Percentiles rank a stretch among this genome's conserved stretches.
Conservation (phyloP, 345 rosid species). For the Acer negundo region DNA sequence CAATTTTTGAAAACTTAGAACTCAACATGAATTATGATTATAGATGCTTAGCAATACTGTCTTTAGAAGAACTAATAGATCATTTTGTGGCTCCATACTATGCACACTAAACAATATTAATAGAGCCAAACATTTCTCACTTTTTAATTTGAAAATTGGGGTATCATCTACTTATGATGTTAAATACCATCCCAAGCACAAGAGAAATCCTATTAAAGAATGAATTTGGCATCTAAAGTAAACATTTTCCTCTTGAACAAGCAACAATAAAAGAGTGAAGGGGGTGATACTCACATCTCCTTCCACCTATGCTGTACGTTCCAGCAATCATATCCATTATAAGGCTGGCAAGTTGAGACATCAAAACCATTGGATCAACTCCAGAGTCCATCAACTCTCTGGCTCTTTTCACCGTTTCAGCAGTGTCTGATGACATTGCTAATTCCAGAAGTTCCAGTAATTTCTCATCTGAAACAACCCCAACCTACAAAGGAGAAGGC, state of each 20-base stretch:
- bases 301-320: conserved; percentile 65
- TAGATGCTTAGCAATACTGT: neutral
- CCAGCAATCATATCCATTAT: conserved; percentile 98
- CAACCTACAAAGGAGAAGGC: conserved; percentile 55
- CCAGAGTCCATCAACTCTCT: conserved; percentile 95
- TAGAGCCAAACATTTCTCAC: neutral
- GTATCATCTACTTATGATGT: neutral
- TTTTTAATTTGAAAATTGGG: neutral
- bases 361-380: conserved; percentile 86
- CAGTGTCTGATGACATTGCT: conserved; percentile 94
- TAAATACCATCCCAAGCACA: neutral
- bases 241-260: neutral
- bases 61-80: neutral
- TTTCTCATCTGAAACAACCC: conserved; percentile 94
- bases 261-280: conserved; percentile 6
- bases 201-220: neutral
- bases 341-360: conserved; percentile 98
- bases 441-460: conserved; percentile 88
- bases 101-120: neutral
- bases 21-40: neutral
- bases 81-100: neutral
- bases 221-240: conserved; percentile 1
- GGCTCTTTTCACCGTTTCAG: conserved; percentile 91
- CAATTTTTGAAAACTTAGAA: conserved; percentile 2
- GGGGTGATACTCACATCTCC: conserved; percentile 64